Percentiles rank a stretch among this genome's conserved stretches.
These are phyloP conservation scores for Brassica carinata DNA, from an alignment of 345 rosid species.

Conservation along the genomic window DNA sequence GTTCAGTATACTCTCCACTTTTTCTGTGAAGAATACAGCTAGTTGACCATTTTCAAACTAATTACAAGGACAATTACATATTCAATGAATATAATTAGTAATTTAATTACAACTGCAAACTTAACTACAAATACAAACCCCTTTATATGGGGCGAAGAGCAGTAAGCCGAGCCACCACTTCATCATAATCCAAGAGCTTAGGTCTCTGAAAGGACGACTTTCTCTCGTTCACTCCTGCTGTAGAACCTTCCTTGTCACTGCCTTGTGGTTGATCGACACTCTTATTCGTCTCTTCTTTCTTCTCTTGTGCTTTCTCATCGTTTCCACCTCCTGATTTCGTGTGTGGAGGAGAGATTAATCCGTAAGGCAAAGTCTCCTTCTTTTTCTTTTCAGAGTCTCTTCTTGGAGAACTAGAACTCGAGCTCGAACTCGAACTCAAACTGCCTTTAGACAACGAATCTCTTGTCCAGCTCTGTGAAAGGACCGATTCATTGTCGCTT, in stretches of 20 bases:
- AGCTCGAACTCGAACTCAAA: slow-evolving; percentile 49
- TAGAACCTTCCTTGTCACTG: background rate
- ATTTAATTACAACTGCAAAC: no score
- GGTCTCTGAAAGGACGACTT: slow-evolving; percentile 8
- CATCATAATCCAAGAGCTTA: slow-evolving; percentile 37
- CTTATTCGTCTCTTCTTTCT: background rate
- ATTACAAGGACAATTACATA: background rate
- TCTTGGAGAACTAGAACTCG: slow-evolving; percentile 31
- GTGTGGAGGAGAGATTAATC: slow-evolving; percentile 61
- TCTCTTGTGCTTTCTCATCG: slow-evolving; percentile 36
- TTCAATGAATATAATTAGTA: background rate
- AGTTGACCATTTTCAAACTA: background rate
- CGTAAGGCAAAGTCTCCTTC: slow-evolving; percentile 41
- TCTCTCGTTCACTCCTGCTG: slow-evolving; percentile 30
- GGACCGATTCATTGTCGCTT: slow-evolving; percentile 50
- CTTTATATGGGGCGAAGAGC: slow-evolving; percentile 24
- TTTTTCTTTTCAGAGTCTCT: slow-evolving; percentile 42
- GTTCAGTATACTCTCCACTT: background rate
- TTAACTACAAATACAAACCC: background rate
- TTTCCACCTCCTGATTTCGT: slow-evolving; percentile 31
- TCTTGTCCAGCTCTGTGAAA: slow-evolving; percentile 35
- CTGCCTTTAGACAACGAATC: slow-evolving; percentile 36
- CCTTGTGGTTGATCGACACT: slow-evolving; percentile 22
- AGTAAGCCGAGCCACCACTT: slow-evolving; percentile 32
- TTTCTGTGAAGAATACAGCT: background rate